A percentile compares a stretch with the other conserved stretches of the same genome.
phyloP scores from a whole-genome alignment of 2,329 filamentous ascomycete species.

The Hypoxylon sp. region DNA sequence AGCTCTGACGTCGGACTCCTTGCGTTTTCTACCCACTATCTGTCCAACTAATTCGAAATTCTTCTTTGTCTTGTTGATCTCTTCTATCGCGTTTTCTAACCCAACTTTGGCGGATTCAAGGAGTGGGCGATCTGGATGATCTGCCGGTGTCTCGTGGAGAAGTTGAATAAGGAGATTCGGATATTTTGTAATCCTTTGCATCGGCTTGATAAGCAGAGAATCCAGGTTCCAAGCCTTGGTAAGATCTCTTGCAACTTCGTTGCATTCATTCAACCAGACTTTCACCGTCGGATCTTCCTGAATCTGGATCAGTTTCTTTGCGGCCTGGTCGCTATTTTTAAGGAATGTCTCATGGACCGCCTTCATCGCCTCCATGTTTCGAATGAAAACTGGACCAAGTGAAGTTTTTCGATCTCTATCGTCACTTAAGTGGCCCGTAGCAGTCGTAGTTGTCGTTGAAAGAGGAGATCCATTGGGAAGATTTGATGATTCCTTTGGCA shows the following conservation, averaged over 20 bases:
- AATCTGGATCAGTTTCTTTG: slow-evolving; percentile 73
- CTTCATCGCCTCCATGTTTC: slow-evolving; percentile 73
- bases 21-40: slow-evolving; percentile 86
- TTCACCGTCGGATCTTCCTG: slow-evolving; percentile 74
- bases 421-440: slow-evolving; percentile 63
- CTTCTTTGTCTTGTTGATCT: slow-evolving; percentile 97
- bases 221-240: slow-evolving; percentile 96
- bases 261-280: slow-evolving; percentile 95
- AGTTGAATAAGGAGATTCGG: slow-evolving; percentile 87
- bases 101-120: slow-evolving; percentile 69
- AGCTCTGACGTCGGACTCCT: slow-evolving; percentile 89
- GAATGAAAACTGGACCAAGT: slow-evolving; percentile 68
- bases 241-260: slow-evolving; percentile 90
- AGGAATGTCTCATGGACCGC: slow-evolving; percentile 73
- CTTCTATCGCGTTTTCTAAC: slow-evolving; percentile 78
- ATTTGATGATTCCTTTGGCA: slow-evolving; percentile 60
- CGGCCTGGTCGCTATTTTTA: slow-evolving; percentile 74
- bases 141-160: slow-evolving; percentile 81
- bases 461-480: slow-evolving; percentile 56
- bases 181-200: slow-evolving; percentile 95
- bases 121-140: slow-evolving; percentile 84
- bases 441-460: slow-evolving; percentile 54
- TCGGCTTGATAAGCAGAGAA: slow-evolving; percentile 96
- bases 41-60: slow-evolving; percentile 93
- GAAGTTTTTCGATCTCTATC: slow-evolving; percentile 67